phyloP scores from a whole-genome alignment of 169 alveolate genomes.

The Miamiensis avidus region DNA sequence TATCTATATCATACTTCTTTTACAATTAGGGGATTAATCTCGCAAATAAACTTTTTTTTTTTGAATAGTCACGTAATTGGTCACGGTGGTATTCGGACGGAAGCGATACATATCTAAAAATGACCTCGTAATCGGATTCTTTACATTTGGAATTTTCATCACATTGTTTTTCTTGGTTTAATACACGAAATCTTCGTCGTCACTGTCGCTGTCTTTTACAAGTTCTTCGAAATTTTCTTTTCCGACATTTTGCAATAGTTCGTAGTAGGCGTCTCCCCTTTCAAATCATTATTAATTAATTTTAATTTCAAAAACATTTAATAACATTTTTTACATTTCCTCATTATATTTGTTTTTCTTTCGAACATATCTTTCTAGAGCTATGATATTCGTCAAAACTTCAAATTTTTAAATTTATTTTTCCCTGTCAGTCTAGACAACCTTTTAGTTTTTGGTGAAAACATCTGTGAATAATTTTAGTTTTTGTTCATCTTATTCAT shows the following conservation, averaged over 20 bases:
- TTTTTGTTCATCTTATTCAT: neutral
- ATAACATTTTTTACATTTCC: neutral
- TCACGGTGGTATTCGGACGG: neutral
- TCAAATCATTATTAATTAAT: too few species aligned
- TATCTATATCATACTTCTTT: too few species aligned
- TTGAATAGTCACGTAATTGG: neutral
- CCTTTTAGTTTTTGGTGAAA: neutral
- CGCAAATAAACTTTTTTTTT: neutral
- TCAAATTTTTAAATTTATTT: too few species aligned
- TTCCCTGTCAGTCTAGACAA: neutral
- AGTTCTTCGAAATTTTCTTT: neutral
- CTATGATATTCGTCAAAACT: neutral
- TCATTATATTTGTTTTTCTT: neutral
- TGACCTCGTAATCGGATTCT: neutral
- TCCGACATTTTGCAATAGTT: neutral
- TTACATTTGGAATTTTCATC: neutral
- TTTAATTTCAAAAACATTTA: too few species aligned
- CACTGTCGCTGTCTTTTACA: neutral
- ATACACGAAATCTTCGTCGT: too few species aligned
- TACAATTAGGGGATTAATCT: neutral
- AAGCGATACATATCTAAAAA: neutral
- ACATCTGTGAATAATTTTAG: neutral
- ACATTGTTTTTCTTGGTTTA: too few species aligned
- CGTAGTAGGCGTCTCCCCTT: neutral
- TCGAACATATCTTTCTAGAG: neutral